Evolutionary conservation across 257 asterid genomes (phyloP), one percentile per base, ranked within the genome.

Genomic region (Fraxinus americana): DNA sequence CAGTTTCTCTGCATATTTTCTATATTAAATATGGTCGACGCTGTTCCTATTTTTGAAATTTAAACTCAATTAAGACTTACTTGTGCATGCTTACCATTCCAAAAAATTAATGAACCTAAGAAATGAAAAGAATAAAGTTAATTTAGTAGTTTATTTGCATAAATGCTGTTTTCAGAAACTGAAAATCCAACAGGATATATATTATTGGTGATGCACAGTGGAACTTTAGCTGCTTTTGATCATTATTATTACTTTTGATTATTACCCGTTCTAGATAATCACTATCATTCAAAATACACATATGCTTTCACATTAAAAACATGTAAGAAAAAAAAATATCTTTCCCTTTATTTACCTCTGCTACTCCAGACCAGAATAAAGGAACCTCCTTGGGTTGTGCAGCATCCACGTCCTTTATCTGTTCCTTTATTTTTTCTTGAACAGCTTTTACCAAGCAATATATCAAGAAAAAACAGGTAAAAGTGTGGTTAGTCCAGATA

Each of bases 331-430:
- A 63, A 1, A 23, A 68, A 14, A n/a, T 25, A 59, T 77, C 11
- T 54, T 16, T 21, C 68, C 12, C 8, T 70, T 16, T 73, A 77
- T 86, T 88, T 85, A 96, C 99, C 96, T 96, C 99, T 54, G 98
- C 99, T 83, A 96, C 82, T 75, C 97, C 99, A 79, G 67, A 82
- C 99, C 99, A 96, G 75, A 83, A 77, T 52, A 96, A 73, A 30
- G 85, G 79, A 81, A 93, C 97, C 82, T 87, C 94, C 87, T 84
- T 86, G 34, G 92, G 77, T 83, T 85, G 90, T 76, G 83, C 92
- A 78, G 86, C 91, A 48, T 84, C 90, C 71, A 96, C 96, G 80
- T 88, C 97, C 88, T 93, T 87, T 75, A 88, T 85, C 81, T 92
- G 98, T 70, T 88, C 90, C 80, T 78, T 83, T 83, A 93, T 41